Evolutionary conservation across 257 asterid species (phyloP), one percentile per base, ranked within the genome.

Genomic region (Sherardia arvensis): DNA sequence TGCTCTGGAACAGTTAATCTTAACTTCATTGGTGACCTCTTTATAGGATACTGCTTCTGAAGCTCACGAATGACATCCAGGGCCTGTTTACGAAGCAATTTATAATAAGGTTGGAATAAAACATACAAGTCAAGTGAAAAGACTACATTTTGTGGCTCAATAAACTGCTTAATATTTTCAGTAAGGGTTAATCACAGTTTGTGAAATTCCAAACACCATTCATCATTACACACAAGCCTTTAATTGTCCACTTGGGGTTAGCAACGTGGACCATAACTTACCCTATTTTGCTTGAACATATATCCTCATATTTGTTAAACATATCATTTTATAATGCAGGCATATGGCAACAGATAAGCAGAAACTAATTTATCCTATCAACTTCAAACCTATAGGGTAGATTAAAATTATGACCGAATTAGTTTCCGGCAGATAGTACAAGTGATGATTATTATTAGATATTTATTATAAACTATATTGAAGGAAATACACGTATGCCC

Each of bases 61-160:
- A 92, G 96, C 80, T 89, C 94, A 17, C 88, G 91, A 12, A 92
- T 92, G 65, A 89, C 99, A 63, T 89, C 99, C 73, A 92, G 58
- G 58, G 97, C 97, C 99, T 92, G 85, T 27, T 45, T 43, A 43
- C 17, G 51, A 43, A 43, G 51, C 51, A 43, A 59, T 43, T 43
- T 43, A 59, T 27, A 20, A 21, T 26, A 2, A 33, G 59, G 47
- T 47, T 53, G 51, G 48, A 54, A 20, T 25, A 23, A 26, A 49
- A 36, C 1, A 29, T 7, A 21, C 12, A 34, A 22, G 27, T 5
- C 27, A 29, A 69, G 7, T 40, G 5, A 22, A 33, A 33, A 53
- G 32, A 5, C 11, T 11, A n/a, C n/a, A n/a, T n/a, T 12, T 15
- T 40, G 48, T 12, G 15, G 49, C 15, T 43, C 49, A 43, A 43